Base-by-base conservation (phyloP, 2,329 filamentous ascomycete species). In the Leptographium wingfieldii region DNA sequence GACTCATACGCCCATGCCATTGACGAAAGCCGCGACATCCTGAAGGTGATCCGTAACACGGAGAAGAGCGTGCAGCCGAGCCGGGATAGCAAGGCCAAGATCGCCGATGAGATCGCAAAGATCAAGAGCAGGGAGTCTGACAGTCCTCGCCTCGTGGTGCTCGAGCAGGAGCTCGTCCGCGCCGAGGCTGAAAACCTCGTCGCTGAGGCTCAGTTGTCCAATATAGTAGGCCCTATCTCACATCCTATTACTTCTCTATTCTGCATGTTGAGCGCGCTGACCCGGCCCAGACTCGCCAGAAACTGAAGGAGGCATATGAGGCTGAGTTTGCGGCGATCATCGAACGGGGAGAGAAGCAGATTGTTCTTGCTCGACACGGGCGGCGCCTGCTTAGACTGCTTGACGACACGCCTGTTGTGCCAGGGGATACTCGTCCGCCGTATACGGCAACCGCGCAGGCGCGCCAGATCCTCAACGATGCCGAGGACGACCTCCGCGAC, bases 121-220 rank as follows among this genome's bases (percentile, higher is more conserved):
- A 76, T 96, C 67, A 96, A 95, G 79, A 82, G 87, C 73, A 96
- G 94, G 77, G 94, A 97, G 74, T 91, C 92, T 7, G 83, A 88
- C 70, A 95, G 87, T 69, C 80, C 88, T 35, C 88, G 84, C 70
- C 77, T 97, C 59, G 85, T 90, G 43, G 87, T 87, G 27, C 80
- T 97, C 59, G 94, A 99, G 77, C 94, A 99, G 77, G 94, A 97
- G 77, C 84, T 99, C 58, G 92, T 99, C 58, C 82, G 94, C 65
- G 92, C 92, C 29, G 94, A 99, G 78, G 94, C 94, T 3, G 92
- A 97, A 77, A 95, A 90, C 68, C 75, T 99, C 61, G 94, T 99
- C 56, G 94, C 94, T 1, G 94, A 99, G 75, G 94, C 94, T 27
- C 94, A 99, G 74, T 79, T 99, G 72, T 92, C 88, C 69, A 99